A percentile compares a stretch with the other conserved stretches of the same genome.
Conservation (phyloP, 306 rosid genomes). For the Prosopis cineraria region DNA sequence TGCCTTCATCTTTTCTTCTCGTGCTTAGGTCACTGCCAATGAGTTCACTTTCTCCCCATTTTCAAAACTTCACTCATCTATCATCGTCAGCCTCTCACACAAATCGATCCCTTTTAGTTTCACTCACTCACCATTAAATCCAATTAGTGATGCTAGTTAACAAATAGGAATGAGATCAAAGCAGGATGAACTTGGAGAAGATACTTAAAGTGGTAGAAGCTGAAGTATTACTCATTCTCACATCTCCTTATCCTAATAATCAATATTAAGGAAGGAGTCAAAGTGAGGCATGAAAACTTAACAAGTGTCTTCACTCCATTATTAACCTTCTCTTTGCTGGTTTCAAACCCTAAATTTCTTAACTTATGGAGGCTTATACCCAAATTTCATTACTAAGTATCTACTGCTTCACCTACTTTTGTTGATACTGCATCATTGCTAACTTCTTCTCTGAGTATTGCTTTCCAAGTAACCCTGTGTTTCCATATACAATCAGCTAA, state of each 20-base stretch:
- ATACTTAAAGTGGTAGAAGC: no score
- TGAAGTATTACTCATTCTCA: constrained; percentile 29
- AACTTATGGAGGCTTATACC: not conserved
- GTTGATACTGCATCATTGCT: constrained; percentile 14
- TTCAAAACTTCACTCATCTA: no score
- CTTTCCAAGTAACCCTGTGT: constrained; percentile 61
- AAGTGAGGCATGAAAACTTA: not conserved
- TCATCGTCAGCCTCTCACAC: no score
- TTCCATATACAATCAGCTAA: no score
- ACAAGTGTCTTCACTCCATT: not conserved
- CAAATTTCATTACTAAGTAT: constrained; percentile 26
- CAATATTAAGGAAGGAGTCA: constrained; percentile 19
- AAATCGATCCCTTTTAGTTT: no score
- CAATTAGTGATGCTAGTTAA: no score
- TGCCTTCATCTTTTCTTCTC: no score
- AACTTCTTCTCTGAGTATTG: constrained; percentile 18
- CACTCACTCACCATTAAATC: no score
- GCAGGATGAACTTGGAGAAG: not conserved
- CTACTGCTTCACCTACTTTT: constrained; percentile 23
- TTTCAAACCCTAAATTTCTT: constrained; percentile 29
- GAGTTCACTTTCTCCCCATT: no score
- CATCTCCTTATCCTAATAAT: constrained; percentile 32
- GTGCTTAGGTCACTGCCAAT: no score
- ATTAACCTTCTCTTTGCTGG: not conserved
- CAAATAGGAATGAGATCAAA: not conserved